Percentiles rank a stretch among this genome's conserved stretches.
Evolutionary conservation across 768 basidiomycete genomes (phyloP).

Genomic region (Cytidiella melzeri): DNA sequence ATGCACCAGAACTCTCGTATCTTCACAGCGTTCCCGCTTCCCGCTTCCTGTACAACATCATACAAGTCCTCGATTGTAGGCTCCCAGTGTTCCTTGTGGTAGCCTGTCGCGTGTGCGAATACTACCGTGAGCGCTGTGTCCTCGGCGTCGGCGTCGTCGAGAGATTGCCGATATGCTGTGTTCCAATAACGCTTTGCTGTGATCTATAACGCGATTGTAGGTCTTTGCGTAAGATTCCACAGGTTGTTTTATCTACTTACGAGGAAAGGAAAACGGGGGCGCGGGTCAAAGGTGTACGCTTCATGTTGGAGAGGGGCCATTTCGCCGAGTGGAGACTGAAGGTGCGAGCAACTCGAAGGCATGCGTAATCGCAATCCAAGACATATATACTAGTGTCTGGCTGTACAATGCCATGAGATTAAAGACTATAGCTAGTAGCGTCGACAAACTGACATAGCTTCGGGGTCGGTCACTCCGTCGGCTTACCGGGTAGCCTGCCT

Average conservation of each 20-base stretch:
- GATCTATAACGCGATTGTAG: background rate
- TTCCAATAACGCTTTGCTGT: slow-evolving; percentile 47
- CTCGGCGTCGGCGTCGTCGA: slow-evolving; percentile 32
- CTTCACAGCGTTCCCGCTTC: slow-evolving; percentile 20
- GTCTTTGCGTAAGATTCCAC: too few relatives aligned
- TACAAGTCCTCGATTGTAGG: slow-evolving; percentile 45
- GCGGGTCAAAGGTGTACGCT: slow-evolving; percentile 44
- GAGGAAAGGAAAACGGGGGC: slow-evolving; percentile 43
- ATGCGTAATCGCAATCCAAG: too few relatives aligned
- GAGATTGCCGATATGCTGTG: slow-evolving; percentile 24
- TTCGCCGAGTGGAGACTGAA: too few relatives aligned
- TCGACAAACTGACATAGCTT: too few relatives aligned
- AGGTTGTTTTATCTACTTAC: slow-evolving; percentile 16
- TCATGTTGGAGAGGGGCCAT: slow-evolving; percentile 7
- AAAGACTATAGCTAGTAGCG: too few relatives aligned
- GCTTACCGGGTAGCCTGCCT: too few relatives aligned
- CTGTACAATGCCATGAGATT: too few relatives aligned
- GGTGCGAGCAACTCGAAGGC: too few relatives aligned
- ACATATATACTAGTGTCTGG: too few relatives aligned
- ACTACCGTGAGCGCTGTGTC: slow-evolving; percentile 45
- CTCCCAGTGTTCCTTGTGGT: slow-evolving; percentile 58
- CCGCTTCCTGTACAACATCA: slow-evolving; percentile 15
- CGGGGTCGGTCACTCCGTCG: too few relatives aligned
- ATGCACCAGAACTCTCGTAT: slow-evolving; percentile 46
- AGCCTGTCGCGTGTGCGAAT: slow-evolving; percentile 48